These are phyloP conservation scores for Alternaria metachromatica DNA, from an alignment of 2,329 filamentous ascomycete species.

Conservation along the genomic window DNA sequence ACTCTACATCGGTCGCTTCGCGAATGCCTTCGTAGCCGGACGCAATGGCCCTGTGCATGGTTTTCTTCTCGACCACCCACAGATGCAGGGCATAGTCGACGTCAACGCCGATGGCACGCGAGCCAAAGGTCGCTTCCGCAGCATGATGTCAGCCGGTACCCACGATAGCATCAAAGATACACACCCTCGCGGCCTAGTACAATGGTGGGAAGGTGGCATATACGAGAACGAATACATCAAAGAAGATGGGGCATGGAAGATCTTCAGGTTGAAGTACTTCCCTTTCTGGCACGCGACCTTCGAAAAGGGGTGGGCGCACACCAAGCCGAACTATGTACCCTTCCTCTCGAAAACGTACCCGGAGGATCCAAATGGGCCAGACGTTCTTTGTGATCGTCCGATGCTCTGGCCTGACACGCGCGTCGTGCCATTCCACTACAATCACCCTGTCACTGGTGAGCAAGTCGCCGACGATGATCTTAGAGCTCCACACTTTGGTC, in stretches of 20 bases:
- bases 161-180: slow-evolving; percentile 59
- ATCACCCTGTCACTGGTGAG: slow-evolving; percentile 59
- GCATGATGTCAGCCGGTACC: slow-evolving; percentile 63
- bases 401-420: slow-evolving; percentile 65
- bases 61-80: slow-evolving; percentile 64
- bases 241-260: slow-evolving; percentile 62
- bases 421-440: slow-evolving; percentile 62
- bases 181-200: slow-evolving; percentile 60
- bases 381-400: slow-evolving; percentile 61
- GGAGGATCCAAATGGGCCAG: slow-evolving; percentile 59
- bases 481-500: slow-evolving; percentile 56
- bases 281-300: slow-evolving; percentile 64
- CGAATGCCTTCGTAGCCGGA: slow-evolving; percentile 58
- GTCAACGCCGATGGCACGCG: slow-evolving; percentile 56
- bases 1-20: slow-evolving; percentile 62
- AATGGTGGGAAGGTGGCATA: slow-evolving; percentile 66
- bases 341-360: slow-evolving; percentile 58
- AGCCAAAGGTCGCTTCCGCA: slow-evolving; percentile 61
- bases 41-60: slow-evolving; percentile 64
- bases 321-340: slow-evolving; percentile 61
- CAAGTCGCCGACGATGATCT: slow-evolving; percentile 56
- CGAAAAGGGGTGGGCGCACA: slow-evolving; percentile 62
- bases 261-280: slow-evolving; percentile 62
- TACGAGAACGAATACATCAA: slow-evolving; percentile 68
- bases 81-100: slow-evolving; percentile 65